phyloP scores from a whole-genome alignment of 768 basidiomycete species.

The Sporobolomyces pararoseus region DNA sequence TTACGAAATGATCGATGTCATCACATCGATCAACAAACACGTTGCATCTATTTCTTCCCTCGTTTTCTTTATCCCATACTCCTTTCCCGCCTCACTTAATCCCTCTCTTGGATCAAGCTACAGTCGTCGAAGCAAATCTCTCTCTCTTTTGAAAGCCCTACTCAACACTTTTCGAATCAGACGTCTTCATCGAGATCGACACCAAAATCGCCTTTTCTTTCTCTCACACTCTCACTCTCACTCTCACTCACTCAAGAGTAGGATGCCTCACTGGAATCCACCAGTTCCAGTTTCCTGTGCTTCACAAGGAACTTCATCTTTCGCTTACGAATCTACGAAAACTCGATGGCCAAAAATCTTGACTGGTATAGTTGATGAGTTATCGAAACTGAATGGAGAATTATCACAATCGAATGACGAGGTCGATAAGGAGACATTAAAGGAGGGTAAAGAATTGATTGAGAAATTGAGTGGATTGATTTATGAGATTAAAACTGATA shows the following conservation, averaged over 20 bases:
- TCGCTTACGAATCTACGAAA: slow-evolving; percentile 66
- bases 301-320: slow-evolving; percentile 23
- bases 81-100: no score
- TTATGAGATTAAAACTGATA: slow-evolving; percentile 80
- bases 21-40: no score
- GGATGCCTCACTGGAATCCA: slow-evolving; percentile 32
- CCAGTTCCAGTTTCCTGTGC: slow-evolving; percentile 26
- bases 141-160: no score
- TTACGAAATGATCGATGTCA: no score
- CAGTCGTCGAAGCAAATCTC: no score
- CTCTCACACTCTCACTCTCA: neutral
- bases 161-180: no score
- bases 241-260: neutral
- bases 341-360: slow-evolving; percentile 71
- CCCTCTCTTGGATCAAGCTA: no score
- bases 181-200: no score
- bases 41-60: no score
- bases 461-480: slow-evolving; percentile 70
- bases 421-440: slow-evolving; percentile 49
- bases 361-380: slow-evolving; percentile 69
- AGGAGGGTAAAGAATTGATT: slow-evolving; percentile 77
- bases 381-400: slow-evolving; percentile 69
- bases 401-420: slow-evolving; percentile 51
- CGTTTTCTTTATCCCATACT: no score
- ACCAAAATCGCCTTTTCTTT: neutral